Evolutionary conservation across 768 basidiomycete species (phyloP), one percentile per base, ranked within the genome.

Genomic region (Astraeus odoratus): DNA sequence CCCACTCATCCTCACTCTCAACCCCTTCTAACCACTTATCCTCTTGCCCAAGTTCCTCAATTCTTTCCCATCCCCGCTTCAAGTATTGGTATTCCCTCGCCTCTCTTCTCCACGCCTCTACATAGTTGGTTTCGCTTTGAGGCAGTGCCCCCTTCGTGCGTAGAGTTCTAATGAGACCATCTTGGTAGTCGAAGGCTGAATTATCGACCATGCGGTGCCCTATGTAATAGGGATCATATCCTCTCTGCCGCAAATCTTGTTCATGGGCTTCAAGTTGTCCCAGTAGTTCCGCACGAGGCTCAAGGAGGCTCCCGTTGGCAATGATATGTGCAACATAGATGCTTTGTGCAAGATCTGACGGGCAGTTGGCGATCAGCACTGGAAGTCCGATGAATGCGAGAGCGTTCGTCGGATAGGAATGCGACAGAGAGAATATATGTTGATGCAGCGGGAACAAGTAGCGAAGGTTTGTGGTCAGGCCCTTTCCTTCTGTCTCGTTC

Each of bases 371-470:
- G n/a, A n/a, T n/a, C n/a, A n/a, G n/a, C n/a, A n/a, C n/a, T n/a
- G n/a, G n/a, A n/a, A n/a, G n/a, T n/a, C n/a, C n/a, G n/a, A n/a
- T n/a, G n/a, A n/a, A n/a, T n/a, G n/a, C n/a, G n/a, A n/a, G n/a
- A n/a, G n/a, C n/a, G n/a, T n/a, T n/a, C n/a, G n/a, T n/a, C n/a
- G n/a, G n/a, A n/a, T n/a, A n/a, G n/a, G n/a, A n/a, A n/a, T n/a
- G n/a, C n/a, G n/a, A n/a, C n/a, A n/a, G n/a, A 15, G 73, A 75
- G 50, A 83, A 70, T 22, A 80, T 71, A 57, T 78, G 74, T 22
- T 63, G 56, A 54, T 76, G 67, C 5, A 81, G 57, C 1, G 80
- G 78, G 56, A 75, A 76, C 33, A 81, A 69, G 53, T 80, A 78
- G 0, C 66, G 66, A 16, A 67, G 54, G 59, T 81, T 83, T 26